A percentile compares a stretch with the other conserved stretches of the same genome.
Conservation (phyloP, 441 rosid genomes). For the Corymbia calophylla region DNA sequence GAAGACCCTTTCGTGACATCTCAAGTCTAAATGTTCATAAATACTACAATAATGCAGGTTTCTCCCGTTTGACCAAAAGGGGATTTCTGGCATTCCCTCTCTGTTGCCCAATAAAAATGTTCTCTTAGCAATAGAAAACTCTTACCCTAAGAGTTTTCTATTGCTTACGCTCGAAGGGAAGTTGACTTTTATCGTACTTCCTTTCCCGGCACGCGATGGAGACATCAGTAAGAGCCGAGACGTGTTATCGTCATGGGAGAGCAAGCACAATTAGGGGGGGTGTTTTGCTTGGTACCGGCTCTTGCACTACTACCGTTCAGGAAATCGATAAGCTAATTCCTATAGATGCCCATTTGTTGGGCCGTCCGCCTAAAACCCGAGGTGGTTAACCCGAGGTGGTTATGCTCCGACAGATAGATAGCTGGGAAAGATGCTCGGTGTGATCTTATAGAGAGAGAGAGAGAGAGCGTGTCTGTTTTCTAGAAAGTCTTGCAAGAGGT, state of each 20-base stretch:
- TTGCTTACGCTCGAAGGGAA: background rate
- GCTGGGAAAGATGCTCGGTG: background rate
- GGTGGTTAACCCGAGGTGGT: background rate
- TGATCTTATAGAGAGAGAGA: background rate
- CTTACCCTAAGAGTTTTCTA: background rate
- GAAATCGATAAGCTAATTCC: background rate
- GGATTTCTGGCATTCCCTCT: background rate
- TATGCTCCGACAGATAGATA: rapidly evolving
- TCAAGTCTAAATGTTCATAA: background rate
- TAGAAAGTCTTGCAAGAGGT: background rate
- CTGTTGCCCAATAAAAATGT: background rate
- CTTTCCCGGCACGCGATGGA: background rate
- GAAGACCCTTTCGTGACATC: background rate
- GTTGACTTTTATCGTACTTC: background rate
- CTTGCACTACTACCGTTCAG: background rate
- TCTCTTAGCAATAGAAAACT: background rate
- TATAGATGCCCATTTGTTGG: background rate
- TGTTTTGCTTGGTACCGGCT: background rate
- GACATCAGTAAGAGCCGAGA: background rate
- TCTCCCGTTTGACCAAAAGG: background rate
- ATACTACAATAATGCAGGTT: background rate
- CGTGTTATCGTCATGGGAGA: background rate
- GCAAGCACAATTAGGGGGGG: background rate
- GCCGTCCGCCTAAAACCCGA: rapidly evolving
- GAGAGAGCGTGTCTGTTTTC: background rate